phyloP scores from a whole-genome alignment of 2,329 filamentous ascomycete genomes.

The Paecilomyces variotii region DNA sequence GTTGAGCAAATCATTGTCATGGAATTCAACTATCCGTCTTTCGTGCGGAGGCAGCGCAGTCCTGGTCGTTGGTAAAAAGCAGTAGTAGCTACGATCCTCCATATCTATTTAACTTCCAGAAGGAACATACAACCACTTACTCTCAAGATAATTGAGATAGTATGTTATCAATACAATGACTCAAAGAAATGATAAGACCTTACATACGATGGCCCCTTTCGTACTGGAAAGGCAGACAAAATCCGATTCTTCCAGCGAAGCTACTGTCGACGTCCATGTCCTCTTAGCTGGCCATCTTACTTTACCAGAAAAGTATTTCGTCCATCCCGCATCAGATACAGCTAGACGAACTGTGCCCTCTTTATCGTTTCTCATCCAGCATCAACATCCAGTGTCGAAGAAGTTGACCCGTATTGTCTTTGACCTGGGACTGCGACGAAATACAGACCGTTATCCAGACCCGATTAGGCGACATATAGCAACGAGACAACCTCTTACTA shows the following conservation, averaged over 20 bases:
- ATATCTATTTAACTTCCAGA: no score
- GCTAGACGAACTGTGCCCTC: conserved; percentile 19
- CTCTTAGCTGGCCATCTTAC: conserved; percentile 22
- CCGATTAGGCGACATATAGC: conserved; percentile 14
- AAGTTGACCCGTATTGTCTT: conserved; percentile 18
- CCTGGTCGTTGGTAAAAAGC: no score
- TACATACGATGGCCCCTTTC: no score
- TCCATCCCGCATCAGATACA: conserved; percentile 14
- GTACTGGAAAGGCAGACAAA: no score
- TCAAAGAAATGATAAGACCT: no score
- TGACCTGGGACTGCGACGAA: conserved; percentile 23
- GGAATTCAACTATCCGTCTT: no score
- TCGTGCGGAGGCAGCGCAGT: no score
- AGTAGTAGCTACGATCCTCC: no score
- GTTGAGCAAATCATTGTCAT: no score
- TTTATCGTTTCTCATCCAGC: conserved; percentile 23
- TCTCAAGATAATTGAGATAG: no score
- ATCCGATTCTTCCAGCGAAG: neutral
- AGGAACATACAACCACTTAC: no score
- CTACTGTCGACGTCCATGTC: conserved; percentile 29
- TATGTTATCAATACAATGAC: no score
- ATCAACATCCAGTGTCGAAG: conserved; percentile 5
- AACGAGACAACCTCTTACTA: conserved; percentile 15
- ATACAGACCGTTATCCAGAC: conserved; percentile 12
- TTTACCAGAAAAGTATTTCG: conserved; percentile 19